phyloP scores from a whole-genome alignment of 495 filamentous ascomycete species.

The Neurospora sp. region DNA sequence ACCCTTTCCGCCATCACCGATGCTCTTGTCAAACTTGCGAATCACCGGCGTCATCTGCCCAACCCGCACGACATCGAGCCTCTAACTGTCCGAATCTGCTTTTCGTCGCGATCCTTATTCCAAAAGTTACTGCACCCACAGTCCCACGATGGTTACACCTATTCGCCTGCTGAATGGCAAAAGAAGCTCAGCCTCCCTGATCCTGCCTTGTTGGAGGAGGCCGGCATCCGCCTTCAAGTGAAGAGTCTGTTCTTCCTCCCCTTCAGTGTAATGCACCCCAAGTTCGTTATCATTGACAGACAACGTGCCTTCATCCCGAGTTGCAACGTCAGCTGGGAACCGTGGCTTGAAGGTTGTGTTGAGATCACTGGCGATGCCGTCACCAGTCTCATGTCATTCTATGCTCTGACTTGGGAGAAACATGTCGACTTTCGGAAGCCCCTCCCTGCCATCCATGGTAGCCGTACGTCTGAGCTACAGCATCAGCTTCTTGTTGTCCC shows the following conservation, averaged over 20 bases:
- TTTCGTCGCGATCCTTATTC: slow-evolving; percentile 54
- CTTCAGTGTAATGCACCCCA: slow-evolving; percentile 69
- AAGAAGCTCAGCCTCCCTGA: slow-evolving; percentile 49
- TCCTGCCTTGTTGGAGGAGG: slow-evolving; percentile 33
- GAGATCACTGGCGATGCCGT: slow-evolving; percentile 48
- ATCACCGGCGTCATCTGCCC: slow-evolving; percentile 15
- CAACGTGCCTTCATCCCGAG: slow-evolving; percentile 50
- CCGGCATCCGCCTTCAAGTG: slow-evolving; percentile 49
- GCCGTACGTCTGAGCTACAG: not conserved
- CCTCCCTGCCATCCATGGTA: not conserved
- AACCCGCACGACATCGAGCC: slow-evolving; percentile 9
- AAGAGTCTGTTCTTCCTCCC: slow-evolving; percentile 64
- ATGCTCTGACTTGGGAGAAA: slow-evolving; percentile 45
- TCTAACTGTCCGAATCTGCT: slow-evolving; percentile 26
- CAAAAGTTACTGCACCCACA: slow-evolving; percentile 63
- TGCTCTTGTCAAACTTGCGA: slow-evolving; percentile 43
- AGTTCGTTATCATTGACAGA: slow-evolving; percentile 63
- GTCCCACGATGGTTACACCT: slow-evolving; percentile 43
- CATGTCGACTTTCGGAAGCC: slow-evolving; percentile 3
- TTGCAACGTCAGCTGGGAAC: slow-evolving; percentile 68
- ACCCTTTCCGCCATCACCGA: slow-evolving; percentile 39
- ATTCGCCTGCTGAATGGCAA: slow-evolving; percentile 45
- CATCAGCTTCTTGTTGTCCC: not conserved
- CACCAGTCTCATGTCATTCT: slow-evolving; percentile 46
- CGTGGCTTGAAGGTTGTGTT: slow-evolving; percentile 63